Percentiles rank a stretch among this genome's conserved stretches.
Evolutionary conservation across 164 flowering plant genomes (phyloP).

Genomic region (Piper longum): DNA sequence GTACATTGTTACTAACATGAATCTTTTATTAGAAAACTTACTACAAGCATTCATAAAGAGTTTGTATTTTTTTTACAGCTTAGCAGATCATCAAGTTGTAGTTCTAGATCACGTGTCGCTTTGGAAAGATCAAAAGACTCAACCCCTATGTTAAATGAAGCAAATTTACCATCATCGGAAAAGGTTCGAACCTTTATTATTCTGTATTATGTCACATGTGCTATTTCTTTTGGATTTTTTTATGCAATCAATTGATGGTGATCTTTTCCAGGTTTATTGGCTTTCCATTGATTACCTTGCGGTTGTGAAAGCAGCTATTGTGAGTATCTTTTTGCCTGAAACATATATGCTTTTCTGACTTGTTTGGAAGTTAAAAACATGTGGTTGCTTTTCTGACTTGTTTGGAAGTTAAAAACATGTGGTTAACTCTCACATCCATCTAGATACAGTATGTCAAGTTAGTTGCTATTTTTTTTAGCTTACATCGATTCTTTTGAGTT

Average conservation of each 20-base stretch:
- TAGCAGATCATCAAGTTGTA: conserved; percentile 34
- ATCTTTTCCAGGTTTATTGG: conserved; percentile 71
- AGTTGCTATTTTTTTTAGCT: background rate
- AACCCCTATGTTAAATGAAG: conserved; percentile 12
- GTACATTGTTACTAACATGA: too few species aligned
- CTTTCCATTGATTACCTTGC: conserved; percentile 78
- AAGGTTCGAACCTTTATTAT: conserved; percentile 33
- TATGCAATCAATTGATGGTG: conserved; percentile 3
- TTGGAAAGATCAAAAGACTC: conserved; percentile 29
- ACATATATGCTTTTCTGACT: background rate
- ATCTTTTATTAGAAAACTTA: too few species aligned
- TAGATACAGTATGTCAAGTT: too few species aligned
- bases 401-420: background rate
- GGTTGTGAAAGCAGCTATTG: conserved; percentile 82
- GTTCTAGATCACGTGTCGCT: conserved; percentile 43
- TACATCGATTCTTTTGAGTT: background rate
- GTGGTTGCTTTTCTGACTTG: background rate
- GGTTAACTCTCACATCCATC: background rate
- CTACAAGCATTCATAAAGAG: background rate
- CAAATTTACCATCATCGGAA: conserved; percentile 29
- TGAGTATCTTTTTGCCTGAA: conserved; percentile 29
- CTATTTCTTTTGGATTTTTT: background rate
- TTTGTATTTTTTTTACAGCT: conserved; percentile 17
- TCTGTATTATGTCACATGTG: background rate
- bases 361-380: background rate